phyloP scores from a whole-genome alignment of 1,284 basidiomycete genomes.

The Papiliotrema laurentii region DNA sequence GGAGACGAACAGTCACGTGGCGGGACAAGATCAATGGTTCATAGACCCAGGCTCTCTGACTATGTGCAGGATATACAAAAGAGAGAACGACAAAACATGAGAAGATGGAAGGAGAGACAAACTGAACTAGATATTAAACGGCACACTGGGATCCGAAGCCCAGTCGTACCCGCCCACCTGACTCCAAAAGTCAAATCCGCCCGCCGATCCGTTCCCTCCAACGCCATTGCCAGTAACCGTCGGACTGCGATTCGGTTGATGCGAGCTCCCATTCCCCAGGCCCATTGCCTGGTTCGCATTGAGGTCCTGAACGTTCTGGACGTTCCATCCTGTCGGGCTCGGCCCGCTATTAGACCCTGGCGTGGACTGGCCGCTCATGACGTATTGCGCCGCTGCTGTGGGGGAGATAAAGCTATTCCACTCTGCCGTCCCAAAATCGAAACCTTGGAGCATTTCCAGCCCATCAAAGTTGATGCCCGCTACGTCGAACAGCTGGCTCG shows the following conservation, averaged over 20 bases:
- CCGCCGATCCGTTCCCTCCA: neutral
- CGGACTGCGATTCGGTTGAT: neutral
- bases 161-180: conserved; percentile 43
- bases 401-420: conserved; percentile 23
- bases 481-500: conserved; percentile 31
- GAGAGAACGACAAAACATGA: neutral
- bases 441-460: conserved; percentile 42
- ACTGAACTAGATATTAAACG: conserved; percentile 34
- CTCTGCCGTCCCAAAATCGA: conserved; percentile 9
- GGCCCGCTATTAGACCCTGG: neutral
- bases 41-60: too few species aligned
- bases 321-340: conserved; percentile 3
- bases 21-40: too few species aligned
- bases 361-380: neutral
- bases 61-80: neutral
- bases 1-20: too few species aligned
- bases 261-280: neutral
- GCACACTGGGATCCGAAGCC: conserved; percentile 44
- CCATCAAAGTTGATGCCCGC: conserved; percentile 45
- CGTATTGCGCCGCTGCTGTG: conserved; percentile 1
- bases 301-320: neutral
- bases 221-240: neutral
- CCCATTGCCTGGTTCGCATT: neutral
- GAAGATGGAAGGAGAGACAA: neutral
- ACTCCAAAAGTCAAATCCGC: conserved; percentile 32